Base-by-base conservation (phyloP, 352 stramenopile genomes). In the Phytophthora syringae region DNA sequence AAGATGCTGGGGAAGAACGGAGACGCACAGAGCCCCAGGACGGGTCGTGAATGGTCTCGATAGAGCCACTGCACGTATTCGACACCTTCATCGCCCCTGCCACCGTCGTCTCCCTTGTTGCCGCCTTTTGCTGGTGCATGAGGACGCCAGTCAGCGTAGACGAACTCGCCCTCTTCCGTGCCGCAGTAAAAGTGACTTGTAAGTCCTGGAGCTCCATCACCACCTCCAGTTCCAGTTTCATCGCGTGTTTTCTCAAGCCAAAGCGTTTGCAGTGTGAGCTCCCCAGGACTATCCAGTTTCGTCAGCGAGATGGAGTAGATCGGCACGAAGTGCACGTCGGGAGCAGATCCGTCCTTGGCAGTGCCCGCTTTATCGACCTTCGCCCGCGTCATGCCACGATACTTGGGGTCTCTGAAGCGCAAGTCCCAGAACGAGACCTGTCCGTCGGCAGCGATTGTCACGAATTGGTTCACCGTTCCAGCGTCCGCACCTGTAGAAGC, bases 391-490 rank as follows among this genome's bases (percentile, higher is more conserved):
- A 88, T 64, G 5, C 82, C 80, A 10, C 84, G 80, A 53, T 94
- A 92, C 63, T 89, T 94, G 3, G 84, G 84, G 62, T 95, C 86
- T 71, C 93, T 91, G 77, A 96, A 98, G 24, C 93, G 81, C 18
- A 95, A 68, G 52, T 98, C 94, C 93, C 93, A 98, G 66, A 98
- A 95, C 4, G 89, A 84, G 21, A 97, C 88, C 62, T 97, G 89
- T 7, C 93, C 93, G 48, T 98, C 94, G 7, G 82, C 82, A 0
- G 93, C 91, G 44, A 98, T 87, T 18, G 92, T 98, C 49, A 98
- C 85, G 58, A 98, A 98, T 59, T 98, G 94, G 74, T 97, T 79
- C 7, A 92, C 82, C 36, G 61, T 66, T 3, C 65, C 55, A 32
- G 91, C 74, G 25, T 76, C 68, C n/a, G 59, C 52, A 21, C 54